Base-by-base conservation (phyloP, 2,329 filamentous ascomycete genomes). In the Fusarium chuoi region DNA sequence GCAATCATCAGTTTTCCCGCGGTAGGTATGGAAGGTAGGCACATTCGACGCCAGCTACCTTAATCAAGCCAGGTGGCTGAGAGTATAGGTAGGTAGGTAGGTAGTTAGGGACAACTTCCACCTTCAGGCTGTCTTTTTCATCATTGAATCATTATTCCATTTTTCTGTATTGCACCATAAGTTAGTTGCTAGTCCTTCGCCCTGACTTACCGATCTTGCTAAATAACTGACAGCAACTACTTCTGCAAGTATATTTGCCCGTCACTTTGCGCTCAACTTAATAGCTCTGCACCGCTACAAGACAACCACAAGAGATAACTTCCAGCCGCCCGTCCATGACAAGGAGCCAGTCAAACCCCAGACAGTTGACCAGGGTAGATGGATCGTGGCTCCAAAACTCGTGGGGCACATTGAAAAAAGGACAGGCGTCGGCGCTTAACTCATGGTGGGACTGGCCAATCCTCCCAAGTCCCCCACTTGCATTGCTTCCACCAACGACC, bases 371-470 rank as follows among this genome's bases (percentile, higher is more conserved):
- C 68, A 76, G 76, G 76, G 75, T 77, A 76, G 75, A 75, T 62
- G 63, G 65, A 66, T 69, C 69, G 67, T 76, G 65, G 69, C 60
- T 59, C 70, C 74, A 69, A 75, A 81, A 78, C 77, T 68, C 79
- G 79, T 80, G 80, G 83, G 83, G 82, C 84, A 86, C 86, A 87
- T 84, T 82, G 80, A 82, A 82, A 81, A 81, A 79, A 78, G 80
- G 84, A 85, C 86, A 87, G 85, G 84, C 84, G 81, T 85, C 84
- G 86, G 88, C 88, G 88, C 88, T 89, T 89, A 89, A 82, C 79
- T 80, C 79, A 80, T 75, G 81, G 72, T 79, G 79, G 83, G 77
- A 74, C 70, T 71, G 71, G 62, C 41, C 66, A 73, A 66, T 72
- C 71, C 71, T 74, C 71, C 56, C 56, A 48, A 72, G 55, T 57